Base-by-base conservation (phyloP, 306 rosid species). In the Quercus gilva region DNA sequence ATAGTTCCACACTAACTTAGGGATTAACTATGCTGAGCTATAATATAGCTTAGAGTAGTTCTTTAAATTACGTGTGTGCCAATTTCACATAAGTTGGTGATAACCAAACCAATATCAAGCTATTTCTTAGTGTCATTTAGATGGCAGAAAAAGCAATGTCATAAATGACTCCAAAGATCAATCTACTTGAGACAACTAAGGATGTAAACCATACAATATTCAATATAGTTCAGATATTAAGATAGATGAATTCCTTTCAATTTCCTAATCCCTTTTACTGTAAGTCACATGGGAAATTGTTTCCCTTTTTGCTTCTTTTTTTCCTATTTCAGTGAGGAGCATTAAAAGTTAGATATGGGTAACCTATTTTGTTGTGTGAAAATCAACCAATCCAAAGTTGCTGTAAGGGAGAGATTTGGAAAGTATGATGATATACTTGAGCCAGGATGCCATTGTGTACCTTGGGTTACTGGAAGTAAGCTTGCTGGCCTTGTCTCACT, bases 381-480 rank as follows among this genome's bases (percentile, higher is more conserved):
- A 80, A 90, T 92, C 26, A 80, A 86, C 0, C 93, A 90, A 74
- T 92, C 94, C 17, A 81, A 72, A 29, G 94, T 90, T 29, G 94
- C 87, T 51, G 85, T 92, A 14, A 88, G 73, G 60, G 97, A 88
- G 69, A 89, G 69, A 0, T 87, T 86, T 71, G 93, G 97, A 73
- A 92, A 83, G 67, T 90, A 82, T 56, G 25, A 11, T 57, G 83
- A 75, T 3, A 83, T 92, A 59, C 86, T 92, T 33, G 80, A 88
- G 60, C 97, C 94, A 23, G 94, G 97, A 49, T 86, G 92, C 23
- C 97, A 88, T 74, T 89, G 89, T 20, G 59, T 92, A 75, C 93
- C 97, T 73, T 87, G 97, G 97, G 84, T 88, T 75, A 2, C 87
- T 1, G 94, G 94, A 8, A 84, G 69, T 73, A 67, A 78, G 80